phyloP scores from a whole-genome alignment of 495 filamentous ascomycete species.

The Penicillium lagena region DNA sequence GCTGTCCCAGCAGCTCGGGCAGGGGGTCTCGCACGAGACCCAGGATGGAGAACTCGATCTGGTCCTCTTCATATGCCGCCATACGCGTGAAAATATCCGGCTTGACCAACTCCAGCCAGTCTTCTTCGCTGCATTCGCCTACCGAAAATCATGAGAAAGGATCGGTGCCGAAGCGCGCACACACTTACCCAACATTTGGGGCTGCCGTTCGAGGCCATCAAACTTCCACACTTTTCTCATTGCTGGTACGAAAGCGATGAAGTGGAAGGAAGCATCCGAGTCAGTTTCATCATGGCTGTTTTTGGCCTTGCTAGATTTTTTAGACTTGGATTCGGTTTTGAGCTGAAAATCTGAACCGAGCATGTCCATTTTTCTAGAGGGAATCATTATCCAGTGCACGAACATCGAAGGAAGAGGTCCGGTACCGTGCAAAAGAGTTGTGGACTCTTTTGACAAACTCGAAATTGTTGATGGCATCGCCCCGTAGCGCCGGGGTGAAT shows the following conservation, averaged over 20 bases:
- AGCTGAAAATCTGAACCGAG: constrained; percentile 68
- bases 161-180: background rate
- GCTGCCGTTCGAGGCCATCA: constrained; percentile 75
- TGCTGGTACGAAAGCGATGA: constrained; percentile 81
- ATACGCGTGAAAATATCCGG: constrained; percentile 44
- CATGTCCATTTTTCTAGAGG: constrained; percentile 64
- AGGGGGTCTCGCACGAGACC: constrained; percentile 50
- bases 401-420: background rate
- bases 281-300: constrained; percentile 29
- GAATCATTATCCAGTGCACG: background rate
- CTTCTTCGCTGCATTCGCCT: constrained; percentile 31
- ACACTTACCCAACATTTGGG: constrained; percentile 60
- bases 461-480: constrained; percentile 66
- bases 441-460: constrained; percentile 73
- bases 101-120: constrained; percentile 45
- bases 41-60: constrained; percentile 53
- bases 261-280: constrained; percentile 65
- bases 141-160: background rate
- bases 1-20: constrained; percentile 24
- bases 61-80: constrained; percentile 44
- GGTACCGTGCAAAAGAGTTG: constrained; percentile 79
- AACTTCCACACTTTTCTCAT: constrained; percentile 77
- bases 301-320: constrained; percentile 28
- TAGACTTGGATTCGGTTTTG: constrained; percentile 49
- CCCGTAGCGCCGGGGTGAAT: constrained; percentile 66